Conservation (phyloP, 331 rosid species). For the Arachis monticola region DNA sequence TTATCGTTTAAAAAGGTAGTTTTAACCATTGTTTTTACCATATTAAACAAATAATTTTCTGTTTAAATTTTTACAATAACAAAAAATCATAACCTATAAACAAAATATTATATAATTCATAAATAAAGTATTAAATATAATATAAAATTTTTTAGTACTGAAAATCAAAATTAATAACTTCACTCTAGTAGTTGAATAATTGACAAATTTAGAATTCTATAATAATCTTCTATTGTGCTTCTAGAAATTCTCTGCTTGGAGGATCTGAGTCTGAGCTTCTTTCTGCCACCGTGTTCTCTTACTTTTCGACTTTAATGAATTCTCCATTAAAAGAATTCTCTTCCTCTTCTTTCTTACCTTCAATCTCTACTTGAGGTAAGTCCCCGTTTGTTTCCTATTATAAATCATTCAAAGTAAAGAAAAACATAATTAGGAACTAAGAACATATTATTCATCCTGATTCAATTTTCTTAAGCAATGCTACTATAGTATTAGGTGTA, state of each 20-base stretch:
- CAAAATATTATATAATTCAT: no score
- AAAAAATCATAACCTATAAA: no score
- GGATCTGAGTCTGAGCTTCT: conserved; percentile 51
- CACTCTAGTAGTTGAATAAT: no score
- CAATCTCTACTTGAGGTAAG: conserved; percentile 42
- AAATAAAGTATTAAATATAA: no score
- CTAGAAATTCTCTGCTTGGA: conserved; percentile 75
- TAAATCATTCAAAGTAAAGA: conserved; percentile 5
- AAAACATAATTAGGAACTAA: neutral
- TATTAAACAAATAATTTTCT: no score
- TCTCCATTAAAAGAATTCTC: conserved; percentile 86
- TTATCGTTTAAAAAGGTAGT: no score
- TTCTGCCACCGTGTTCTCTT: conserved; percentile 51
- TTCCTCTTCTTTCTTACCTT: conserved; percentile 80
- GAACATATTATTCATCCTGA: neutral
- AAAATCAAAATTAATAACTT: no score
- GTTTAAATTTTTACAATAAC: no score
- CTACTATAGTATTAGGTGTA: neutral
- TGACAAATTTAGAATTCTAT: no score
- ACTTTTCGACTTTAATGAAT: conserved; percentile 93
- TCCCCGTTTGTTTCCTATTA: conserved; percentile 64
- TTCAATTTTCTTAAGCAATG: conserved; percentile 22
- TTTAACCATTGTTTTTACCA: no score
- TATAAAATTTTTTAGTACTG: no score
- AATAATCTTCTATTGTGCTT: conserved; percentile 74